Evolutionary conservation across 208 protist genomes (phyloP), one percentile per base, ranked within the genome.

Genomic region (Trypanosoma cruzi): DNA sequence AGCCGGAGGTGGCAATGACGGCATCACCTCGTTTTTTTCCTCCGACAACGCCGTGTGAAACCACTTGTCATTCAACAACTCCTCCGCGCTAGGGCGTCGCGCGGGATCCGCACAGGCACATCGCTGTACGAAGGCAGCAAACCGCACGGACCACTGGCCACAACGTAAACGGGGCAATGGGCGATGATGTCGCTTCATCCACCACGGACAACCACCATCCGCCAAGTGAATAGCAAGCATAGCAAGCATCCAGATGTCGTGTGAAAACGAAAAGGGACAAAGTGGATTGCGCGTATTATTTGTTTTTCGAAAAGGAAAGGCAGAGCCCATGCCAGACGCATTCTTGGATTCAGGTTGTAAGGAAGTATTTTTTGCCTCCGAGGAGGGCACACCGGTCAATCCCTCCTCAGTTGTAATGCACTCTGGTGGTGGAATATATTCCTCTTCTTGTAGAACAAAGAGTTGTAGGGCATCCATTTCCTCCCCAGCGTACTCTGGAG

Each of bases 11-110:
- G 29, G 28, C 42, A 44, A 18, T 62, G 34, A 31, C 29, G 46
- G 36, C 44, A 32, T 36, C 26, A 20, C 37, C 16, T 58, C 40
- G 24, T 18, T 48, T 0, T 4, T 26, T 20, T 84, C 72, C 49
- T 75, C 77, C 11, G 78, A 52, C 49, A 89, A 74, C n/a, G 60
- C 65, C 18, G 73, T 78, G 34, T 59, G 31, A 74, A 97, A 94
- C 92, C 92, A 97, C 46, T 79, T 75, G 74, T 97, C 84, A 13
- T 77, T 32, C 57, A 97, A 74, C 54, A 97, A 72, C 55, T 89
- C 84, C 11, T 59, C 75, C 29, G 68, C 80, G 36, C 77, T 84
- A 16, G 84, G 73, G 8, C 92, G 86, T 77, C 80, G 52, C 37
- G 53, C 64, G n/a, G 81, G 77, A 8, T 80, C 63, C 1, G 60